Evolutionary conservation across 208 protist genomes (phyloP).

Genomic region (Leptomonas pyrrhocoris): DNA sequence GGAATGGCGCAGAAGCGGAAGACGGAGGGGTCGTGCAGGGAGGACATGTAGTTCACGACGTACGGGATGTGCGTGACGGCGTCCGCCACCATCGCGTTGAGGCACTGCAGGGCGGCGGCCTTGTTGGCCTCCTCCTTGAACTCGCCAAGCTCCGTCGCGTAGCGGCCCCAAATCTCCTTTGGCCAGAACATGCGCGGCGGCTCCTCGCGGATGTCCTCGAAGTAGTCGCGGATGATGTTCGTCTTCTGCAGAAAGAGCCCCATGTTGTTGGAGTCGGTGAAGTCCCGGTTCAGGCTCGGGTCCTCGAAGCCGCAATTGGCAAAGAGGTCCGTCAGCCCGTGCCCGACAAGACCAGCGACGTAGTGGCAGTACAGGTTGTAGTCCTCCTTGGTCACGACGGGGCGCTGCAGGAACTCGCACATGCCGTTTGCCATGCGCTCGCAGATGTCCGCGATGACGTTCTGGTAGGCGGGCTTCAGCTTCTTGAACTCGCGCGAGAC

Average conservation of each 20-base stretch:
- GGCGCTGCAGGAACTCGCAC: conserved; percentile 88
- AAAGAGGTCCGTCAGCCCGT: conserved; percentile 94
- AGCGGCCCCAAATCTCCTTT: conserved; percentile 83
- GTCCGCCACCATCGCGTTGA: conserved; percentile 95
- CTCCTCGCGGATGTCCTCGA: conserved; percentile 94
- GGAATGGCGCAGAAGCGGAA: conserved; percentile 97
- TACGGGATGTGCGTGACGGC: conserved; percentile 91
- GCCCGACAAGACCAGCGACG: conserved; percentile 96
- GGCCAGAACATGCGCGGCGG: conserved; percentile 95
- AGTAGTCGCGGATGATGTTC: conserved; percentile 98
- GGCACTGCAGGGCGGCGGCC: conserved; percentile 74
- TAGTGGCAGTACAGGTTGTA: conserved; percentile 98
- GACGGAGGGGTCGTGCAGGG: conserved; percentile 78
- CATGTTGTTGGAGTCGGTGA: conserved; percentile 93
- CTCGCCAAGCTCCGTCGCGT: conserved; percentile 67
- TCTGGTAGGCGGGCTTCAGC: conserved; percentile 74
- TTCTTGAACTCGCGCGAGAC: conserved; percentile 70
- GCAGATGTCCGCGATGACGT: conserved; percentile 94
- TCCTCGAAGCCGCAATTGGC: conserved; percentile 85
- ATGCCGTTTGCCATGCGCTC: conserved; percentile 94
- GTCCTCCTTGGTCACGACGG: conserved; percentile 83
- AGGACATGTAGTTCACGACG: conserved; percentile 87
- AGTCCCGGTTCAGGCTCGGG: conserved; percentile 49
- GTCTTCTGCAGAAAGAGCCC: conserved; percentile 98
- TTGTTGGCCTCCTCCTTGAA: conserved; percentile 60